phyloP scores from a whole-genome alignment of 148 eudicot genomes.

The Fallopia convolvulus region DNA sequence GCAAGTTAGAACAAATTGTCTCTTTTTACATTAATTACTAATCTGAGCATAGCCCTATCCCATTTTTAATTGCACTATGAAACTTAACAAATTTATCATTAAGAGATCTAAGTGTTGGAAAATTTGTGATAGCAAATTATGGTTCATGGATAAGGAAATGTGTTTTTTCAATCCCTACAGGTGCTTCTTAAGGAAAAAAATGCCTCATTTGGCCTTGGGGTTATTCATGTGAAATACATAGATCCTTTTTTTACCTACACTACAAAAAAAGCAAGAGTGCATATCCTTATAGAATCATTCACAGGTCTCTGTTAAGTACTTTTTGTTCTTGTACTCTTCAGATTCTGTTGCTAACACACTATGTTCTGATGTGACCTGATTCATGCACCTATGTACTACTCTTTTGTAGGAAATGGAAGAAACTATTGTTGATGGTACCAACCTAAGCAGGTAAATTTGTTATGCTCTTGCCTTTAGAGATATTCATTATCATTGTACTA shows the following conservation, averaged over 20 bases:
- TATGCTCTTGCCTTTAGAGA: no score
- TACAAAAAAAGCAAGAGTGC: neutral
- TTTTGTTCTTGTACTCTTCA: no score
- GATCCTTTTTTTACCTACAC: neutral
- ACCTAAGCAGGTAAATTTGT: no score
- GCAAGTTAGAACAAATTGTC: conserved; percentile 49
- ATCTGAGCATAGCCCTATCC: neutral
- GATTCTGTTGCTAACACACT: no score
- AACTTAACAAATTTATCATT: neutral
- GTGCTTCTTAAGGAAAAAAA: conserved; percentile 54
- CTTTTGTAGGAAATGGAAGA: no score
- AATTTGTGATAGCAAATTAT: neutral
- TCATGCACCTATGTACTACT: no score
- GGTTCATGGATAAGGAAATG: neutral
- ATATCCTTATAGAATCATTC: no score
- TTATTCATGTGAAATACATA: conserved; percentile 49
- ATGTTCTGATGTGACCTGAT: no score
- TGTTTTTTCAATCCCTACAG: conserved; percentile 20
- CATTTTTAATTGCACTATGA: neutral
- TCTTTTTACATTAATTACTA: neutral
- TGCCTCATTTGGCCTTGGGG: conserved; percentile 79
- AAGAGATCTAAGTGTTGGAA: no score
- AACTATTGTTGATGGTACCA: no score
- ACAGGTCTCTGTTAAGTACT: no score
- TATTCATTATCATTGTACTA: no score